These are phyloP conservation scores for Tilletia setariae DNA, from an alignment of 1,284 basidiomycete species.

Conservation along the genomic window DNA sequence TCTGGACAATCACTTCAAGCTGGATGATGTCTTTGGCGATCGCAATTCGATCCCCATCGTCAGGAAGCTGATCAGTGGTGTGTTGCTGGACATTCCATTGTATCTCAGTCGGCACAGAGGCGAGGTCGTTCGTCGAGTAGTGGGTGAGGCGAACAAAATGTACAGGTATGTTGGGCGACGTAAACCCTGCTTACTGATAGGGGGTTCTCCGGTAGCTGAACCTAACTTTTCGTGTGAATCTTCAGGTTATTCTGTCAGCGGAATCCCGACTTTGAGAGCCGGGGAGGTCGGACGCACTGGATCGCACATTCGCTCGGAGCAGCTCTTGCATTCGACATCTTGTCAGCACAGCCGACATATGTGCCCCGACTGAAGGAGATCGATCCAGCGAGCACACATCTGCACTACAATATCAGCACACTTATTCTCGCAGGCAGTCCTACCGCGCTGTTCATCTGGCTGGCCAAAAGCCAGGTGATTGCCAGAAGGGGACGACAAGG, in stretches of 20 bases:
- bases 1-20: conserved; percentile 54
- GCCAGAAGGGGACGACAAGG: conserved; percentile 59
- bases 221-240: neutral
- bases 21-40: conserved; percentile 45
- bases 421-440: conserved; percentile 62
- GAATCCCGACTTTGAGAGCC: conserved; percentile 56
- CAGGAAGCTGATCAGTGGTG: conserved; percentile 43
- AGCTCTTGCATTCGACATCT: conserved; percentile 60
- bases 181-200: neutral
- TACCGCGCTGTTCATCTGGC: conserved; percentile 60
- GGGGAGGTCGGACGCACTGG: conserved; percentile 57
- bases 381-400: conserved; percentile 19
- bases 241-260: conserved; percentile 58
- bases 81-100: conserved; percentile 59
- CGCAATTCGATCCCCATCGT: conserved; percentile 40
- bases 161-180: conserved; percentile 52
- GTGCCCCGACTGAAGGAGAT: conserved; percentile 41
- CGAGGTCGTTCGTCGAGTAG: conserved; percentile 60
- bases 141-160: conserved; percentile 48
- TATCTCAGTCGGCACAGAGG: conserved; percentile 57
- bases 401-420: conserved; percentile 57
- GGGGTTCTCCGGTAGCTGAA: neutral
- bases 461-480: conserved; percentile 61
- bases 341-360: conserved; percentile 61
- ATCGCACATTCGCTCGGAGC: conserved; percentile 60